Base-by-base conservation (phyloP, 768 basidiomycete species). In the Kwoniella dejecticola region DNA sequence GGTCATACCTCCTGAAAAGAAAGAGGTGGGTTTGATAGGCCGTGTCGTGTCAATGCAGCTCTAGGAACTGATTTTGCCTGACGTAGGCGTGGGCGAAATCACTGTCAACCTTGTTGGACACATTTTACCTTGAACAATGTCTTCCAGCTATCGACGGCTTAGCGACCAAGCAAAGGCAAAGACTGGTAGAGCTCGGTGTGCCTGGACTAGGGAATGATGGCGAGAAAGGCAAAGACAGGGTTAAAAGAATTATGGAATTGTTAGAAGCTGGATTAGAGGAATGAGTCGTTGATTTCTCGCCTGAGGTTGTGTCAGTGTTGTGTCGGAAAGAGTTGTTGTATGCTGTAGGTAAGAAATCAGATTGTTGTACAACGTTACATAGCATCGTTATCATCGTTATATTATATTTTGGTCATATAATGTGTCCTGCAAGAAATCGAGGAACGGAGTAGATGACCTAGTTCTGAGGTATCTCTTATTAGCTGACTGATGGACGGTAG, bases 201-300 rank as follows among this genome's bases (percentile, higher is more conserved):
- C 71, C 74, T 23, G 74, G 74, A 12, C 56, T 75, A 10, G 66
- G 63, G 2, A 57, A 45, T 19, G 66, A 56, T 4, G 62, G 60
- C 19, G 52, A 29, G 44, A 65, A 63, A 33, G 48, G 48, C 1
- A 52, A 42, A 23, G 69, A 61, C 52, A 60, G 74, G 40, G 46
- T 68, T 6, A 60, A 60, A 56, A 62, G 61, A 67, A 69, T 75
- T 29, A 71, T 72, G 63, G 74, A 69, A 41, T 40, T 75, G 13
- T 58, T 75, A 5, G 63, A 75, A 56, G 74, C 59, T 29, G 68
- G 67, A 15, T 23, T 71, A 52, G 74, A 72, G 59, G 65, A 68
- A 21, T 66, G 44, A 38, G 33, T 36, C 33, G 33, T n/a, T n/a
- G n/a, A n/a, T n/a, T n/a, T n/a, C n/a, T n/a, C n/a, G n/a, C n/a